Percentiles rank a stretch among this genome's conserved stretches.
These are phyloP conservation scores for Achaetomiella virescens DNA, from an alignment of 495 filamentous ascomycete species.

Conservation along the genomic window DNA sequence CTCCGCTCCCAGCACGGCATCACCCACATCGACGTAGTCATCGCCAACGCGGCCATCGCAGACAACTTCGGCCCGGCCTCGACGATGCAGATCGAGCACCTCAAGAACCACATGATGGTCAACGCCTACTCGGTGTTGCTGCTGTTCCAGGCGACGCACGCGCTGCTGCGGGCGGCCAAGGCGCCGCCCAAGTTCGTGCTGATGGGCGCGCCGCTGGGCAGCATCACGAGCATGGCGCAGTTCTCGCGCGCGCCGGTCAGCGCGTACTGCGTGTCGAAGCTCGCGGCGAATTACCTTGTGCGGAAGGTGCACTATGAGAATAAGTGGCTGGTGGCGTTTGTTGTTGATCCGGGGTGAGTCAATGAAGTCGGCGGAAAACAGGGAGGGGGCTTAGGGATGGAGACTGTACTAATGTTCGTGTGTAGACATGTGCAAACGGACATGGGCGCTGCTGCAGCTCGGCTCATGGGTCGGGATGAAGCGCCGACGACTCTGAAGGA, in stretches of 20 bases:
- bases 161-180: not conserved
- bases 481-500: not conserved
- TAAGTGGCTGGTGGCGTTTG: not conserved
- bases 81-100: not conserved
- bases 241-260: not conserved
- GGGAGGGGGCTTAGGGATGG: no score
- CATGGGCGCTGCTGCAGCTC: not conserved
- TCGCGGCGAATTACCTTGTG: not conserved
- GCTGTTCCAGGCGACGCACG: not conserved
- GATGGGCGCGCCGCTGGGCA: not conserved
- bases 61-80: not conserved
- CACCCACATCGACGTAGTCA: not conserved
- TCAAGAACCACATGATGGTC: not conserved
- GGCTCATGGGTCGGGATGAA: not conserved
- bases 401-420: no score
- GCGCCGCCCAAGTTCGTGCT: not conserved
- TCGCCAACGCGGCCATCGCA: not conserved
- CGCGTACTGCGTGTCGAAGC: not conserved
- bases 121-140: not conserved
- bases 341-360: not conserved
- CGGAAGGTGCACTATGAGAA: not conserved
- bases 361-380: no score
- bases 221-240: not conserved
- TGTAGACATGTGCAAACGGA: not conserved
- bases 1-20: not conserved